Evolutionary conservation across 768 basidiomycete genomes (phyloP), one percentile per base, ranked within the genome.

Genomic region (Kwoniella bestiolae): DNA sequence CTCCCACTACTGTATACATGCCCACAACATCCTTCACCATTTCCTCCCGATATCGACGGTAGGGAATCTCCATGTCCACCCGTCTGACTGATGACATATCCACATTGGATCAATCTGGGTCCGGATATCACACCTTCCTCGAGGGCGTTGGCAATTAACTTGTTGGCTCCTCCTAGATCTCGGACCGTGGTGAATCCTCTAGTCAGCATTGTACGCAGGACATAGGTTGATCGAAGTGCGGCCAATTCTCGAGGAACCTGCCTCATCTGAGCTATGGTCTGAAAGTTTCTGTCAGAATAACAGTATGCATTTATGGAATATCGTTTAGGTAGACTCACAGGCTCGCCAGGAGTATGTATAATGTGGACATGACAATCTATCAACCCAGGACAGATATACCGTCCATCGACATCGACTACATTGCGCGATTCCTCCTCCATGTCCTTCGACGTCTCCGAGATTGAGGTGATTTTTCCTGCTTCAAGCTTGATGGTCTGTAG

Each of bases 341-440:
- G 72, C 12, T 78, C 78, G 25, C 83, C 83, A 0, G 82, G 83
- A 1, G 79, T 76, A 1, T 82, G 82, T 0, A 80, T 81, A 45
- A 83, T 79, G 61, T 83, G 83, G 1, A 84, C 83, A 73, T 84
- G 83, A 45, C 80, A 80, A 71, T 84, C 83, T 44, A 83, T 82
- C 6, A 83, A 71, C 0, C 83, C 83, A 11, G 83, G 83, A 63
- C 81, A 83, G 0, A 83, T 29, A 52, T 73, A 82, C 23, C 70
- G 69, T 0, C 82, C 82, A 14, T 73, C 68, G 3, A 82, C 63
- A 67, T 83, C 80, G 16, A 41, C 31, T 5, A 49, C 57, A 47
- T 47, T 47, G 23, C 21, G 11, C 6, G 11, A 6, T 11, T 47
- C 46, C 6, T 47, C 6, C 21, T 47, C 11, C 6, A 6, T 21